Evolutionary conservation across 2,329 filamentous ascomycete genomes (phyloP), one percentile per base, ranked within the genome.

Genomic region (Tolypocladium ophioglossoides): DNA sequence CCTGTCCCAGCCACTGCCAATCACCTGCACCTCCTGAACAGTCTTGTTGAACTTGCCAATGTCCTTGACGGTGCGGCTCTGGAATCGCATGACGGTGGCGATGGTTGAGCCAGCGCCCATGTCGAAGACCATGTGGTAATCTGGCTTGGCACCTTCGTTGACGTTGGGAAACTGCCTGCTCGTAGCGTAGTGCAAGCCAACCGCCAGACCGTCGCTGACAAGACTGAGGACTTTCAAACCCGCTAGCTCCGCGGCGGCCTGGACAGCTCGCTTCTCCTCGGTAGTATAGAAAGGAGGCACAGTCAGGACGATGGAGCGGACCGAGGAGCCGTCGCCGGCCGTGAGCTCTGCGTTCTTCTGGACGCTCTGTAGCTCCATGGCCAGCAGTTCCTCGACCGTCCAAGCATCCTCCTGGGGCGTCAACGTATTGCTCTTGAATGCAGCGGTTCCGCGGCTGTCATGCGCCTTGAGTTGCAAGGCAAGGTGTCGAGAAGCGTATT

Each of bases 31-130:
- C 69, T 99, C 94, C 68, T 97, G 94, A 35, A 99, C 75, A 1
- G 91, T 96, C 81, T 97, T 97, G 78, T 96, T 97, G 76, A 83
- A 92, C 69, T 88, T 91, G 60, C 91, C 91, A 54, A 92, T 74
- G 63, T 96, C 92, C 78, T 97, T 99, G 58, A 97, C 86, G 2
- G 80, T 85, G 62, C 86, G 85, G 67, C 88, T 87, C 70, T 96
- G 91, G 73, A 99, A 96, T 64, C 85, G 87, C 67, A 99, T 73
- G 52, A 99, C 76, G 8, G 91, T 94, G 5, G 92, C 92, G 63
- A 90, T 95, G 35, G 92, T 88, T 48, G 90, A 96, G 5, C 94
- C 94, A 61, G 94, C 91, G 61, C 94, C 94, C 91, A 99, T 97
- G 68, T 99, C 94, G 66, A 94, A 99, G 34, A 99, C 83, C 68